These are phyloP conservation scores for Hypoxylon subgilvum DNA, from an alignment of 495 filamentous ascomycete genomes.

Conservation along the genomic window DNA sequence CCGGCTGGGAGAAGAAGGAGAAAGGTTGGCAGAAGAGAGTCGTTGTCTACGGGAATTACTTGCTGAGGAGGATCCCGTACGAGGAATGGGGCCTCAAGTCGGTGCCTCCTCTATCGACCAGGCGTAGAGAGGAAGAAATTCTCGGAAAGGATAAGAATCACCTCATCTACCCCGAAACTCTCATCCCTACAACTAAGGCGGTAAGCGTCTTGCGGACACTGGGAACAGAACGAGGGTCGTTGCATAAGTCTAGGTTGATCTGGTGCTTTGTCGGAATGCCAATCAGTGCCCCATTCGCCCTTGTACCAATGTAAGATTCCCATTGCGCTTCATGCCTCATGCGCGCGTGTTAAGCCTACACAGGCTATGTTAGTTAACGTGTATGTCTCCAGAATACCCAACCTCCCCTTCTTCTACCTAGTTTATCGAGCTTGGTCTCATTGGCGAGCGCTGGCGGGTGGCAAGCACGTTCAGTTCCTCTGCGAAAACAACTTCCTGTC, in stretches of 20 bases:
- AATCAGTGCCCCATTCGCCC: slow-evolving; percentile 76
- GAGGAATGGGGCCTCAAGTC: slow-evolving; percentile 98
- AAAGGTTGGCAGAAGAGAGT: slow-evolving; percentile 85
- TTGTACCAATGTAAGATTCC: slow-evolving; percentile 81
- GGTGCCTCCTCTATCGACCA: slow-evolving; percentile 79
- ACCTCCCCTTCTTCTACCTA: slow-evolving; percentile 97
- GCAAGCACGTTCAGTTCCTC: slow-evolving; percentile 82
- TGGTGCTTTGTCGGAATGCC: slow-evolving; percentile 85
- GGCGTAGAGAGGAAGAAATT: slow-evolving; percentile 65
- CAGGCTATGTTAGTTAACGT: slow-evolving; percentile 17
- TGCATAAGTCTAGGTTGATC: slow-evolving; percentile 76
- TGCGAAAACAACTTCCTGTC: slow-evolving; percentile 71
- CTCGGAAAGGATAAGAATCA: slow-evolving; percentile 71
- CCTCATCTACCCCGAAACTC: slow-evolving; percentile 74
- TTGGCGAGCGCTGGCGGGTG: slow-evolving; percentile 78
- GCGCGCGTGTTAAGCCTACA: not conserved
- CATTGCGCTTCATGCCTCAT: not conserved
- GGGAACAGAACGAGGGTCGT: slow-evolving; percentile 75
- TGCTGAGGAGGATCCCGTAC: slow-evolving; percentile 85
- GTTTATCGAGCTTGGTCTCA: slow-evolving; percentile 77
- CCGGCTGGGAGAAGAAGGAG: slow-evolving; percentile 82
- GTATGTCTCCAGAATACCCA: slow-evolving; percentile 69
- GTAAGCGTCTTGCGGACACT: slow-evolving; percentile 65
- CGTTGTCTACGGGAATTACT: slow-evolving; percentile 82
- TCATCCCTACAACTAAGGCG: slow-evolving; percentile 68